phyloP scores from a whole-genome alignment of 768 basidiomycete genomes.

The Lentinula aciculospora region DNA sequence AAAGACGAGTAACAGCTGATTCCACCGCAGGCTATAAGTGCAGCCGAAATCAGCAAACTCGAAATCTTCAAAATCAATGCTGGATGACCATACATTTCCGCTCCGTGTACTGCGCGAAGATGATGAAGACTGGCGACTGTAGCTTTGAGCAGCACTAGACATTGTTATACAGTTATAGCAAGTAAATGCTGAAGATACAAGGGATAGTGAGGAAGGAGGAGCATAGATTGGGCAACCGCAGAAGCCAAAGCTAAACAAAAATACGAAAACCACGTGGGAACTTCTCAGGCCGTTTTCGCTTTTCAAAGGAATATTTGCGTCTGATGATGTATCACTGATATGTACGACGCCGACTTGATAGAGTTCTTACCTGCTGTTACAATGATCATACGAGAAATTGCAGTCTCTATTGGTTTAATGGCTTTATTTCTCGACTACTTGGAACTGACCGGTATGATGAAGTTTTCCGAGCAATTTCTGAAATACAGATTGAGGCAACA shows the following conservation, averaged over 20 bases:
- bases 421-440: too few relatives aligned
- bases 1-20: constrained; percentile 83
- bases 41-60: background rate
- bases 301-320: too few relatives aligned
- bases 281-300: too few relatives aligned
- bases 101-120: constrained; percentile 6
- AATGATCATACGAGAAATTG: too few relatives aligned
- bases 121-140: background rate
- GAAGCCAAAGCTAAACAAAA: background rate
- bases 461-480: too few relatives aligned
- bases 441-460: too few relatives aligned
- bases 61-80: background rate
- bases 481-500: too few relatives aligned
- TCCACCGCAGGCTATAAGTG: constrained; percentile 73
- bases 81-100: constrained; percentile 26
- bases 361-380: too few relatives aligned
- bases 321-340: too few relatives aligned
- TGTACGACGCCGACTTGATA: too few relatives aligned
- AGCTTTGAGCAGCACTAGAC: background rate
- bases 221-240: background rate
- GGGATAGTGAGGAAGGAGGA: background rate
- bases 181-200: background rate
- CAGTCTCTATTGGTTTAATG: too few relatives aligned
- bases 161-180: background rate
- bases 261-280: background rate